These are phyloP conservation scores for Pichia ethanolica DNA, from an alignment of 805 yeast species.

Conservation along the genomic window DNA sequence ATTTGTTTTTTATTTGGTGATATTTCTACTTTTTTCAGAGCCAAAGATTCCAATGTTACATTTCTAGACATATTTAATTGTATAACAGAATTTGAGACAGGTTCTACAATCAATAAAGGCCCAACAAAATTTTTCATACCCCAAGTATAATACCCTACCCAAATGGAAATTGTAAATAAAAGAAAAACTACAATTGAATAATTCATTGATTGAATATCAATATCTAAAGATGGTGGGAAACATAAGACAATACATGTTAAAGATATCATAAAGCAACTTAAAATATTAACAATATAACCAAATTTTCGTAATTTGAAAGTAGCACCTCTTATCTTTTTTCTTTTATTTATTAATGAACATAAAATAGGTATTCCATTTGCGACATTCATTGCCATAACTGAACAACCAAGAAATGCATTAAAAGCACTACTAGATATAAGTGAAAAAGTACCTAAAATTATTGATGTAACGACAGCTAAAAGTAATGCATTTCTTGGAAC, in stretches of 20 bases:
- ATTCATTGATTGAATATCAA: slow-evolving; percentile 44
- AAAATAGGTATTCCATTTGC: slow-evolving; percentile 74
- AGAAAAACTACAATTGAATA: slow-evolving; percentile 60
- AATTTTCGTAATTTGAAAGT: slow-evolving; percentile 54
- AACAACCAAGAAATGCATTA: slow-evolving; percentile 77
- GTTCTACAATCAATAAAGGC: slow-evolving; percentile 37
- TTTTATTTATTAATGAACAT: slow-evolving; percentile 49
- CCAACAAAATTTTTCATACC: slow-evolving; percentile 58
- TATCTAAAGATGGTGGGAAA: slow-evolving; percentile 59
- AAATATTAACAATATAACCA: slow-evolving; percentile 56
- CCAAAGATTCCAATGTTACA: neutral
- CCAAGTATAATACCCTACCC: slow-evolving; percentile 49
- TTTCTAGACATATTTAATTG: neutral
- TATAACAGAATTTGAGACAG: neutral
- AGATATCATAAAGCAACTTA: slow-evolving; percentile 54
- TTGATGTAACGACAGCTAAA: slow-evolving; percentile 56
- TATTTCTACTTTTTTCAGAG: neutral
- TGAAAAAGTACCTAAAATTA: slow-evolving; percentile 55
- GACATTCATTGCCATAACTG: slow-evolving; percentile 65
- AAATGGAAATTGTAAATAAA: slow-evolving; percentile 39
- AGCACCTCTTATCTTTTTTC: slow-evolving; percentile 59
- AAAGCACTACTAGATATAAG: slow-evolving; percentile 67
- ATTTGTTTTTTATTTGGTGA: too few species aligned
- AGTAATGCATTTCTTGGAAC: slow-evolving; percentile 68
- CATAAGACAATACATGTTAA: slow-evolving; percentile 57